Conservation (phyloP, 768 basidiomycete species). For the Phanerochaete sordida region DNA sequence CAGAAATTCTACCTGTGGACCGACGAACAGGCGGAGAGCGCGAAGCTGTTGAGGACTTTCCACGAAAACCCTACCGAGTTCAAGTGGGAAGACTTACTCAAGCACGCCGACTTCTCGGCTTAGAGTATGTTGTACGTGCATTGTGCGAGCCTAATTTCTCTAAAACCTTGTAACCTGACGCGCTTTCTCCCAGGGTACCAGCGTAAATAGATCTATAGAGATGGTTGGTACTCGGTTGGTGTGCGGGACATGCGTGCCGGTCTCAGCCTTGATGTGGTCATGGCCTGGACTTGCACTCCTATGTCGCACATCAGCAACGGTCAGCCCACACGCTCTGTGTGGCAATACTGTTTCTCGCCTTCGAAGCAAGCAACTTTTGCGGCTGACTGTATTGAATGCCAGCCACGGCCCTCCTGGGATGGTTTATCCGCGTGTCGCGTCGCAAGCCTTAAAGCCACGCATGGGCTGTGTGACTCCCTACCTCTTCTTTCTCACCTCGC, state of each 20-base stretch:
- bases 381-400: too few relatives aligned
- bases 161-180: too few relatives aligned
- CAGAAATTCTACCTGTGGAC: conserved; percentile 85
- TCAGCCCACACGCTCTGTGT: too few relatives aligned
- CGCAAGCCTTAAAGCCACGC: not conserved
- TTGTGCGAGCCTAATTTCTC: too few relatives aligned
- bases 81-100: conserved; percentile 76
- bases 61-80: conserved; percentile 78
- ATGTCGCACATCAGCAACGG: not conserved
- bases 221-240: too few relatives aligned
- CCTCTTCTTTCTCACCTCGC: not conserved
- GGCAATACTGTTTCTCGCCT: too few relatives aligned
- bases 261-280: too few relatives aligned
- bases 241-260: too few relatives aligned
- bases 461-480: not conserved
- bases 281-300: too few relatives aligned
- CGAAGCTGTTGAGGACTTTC: conserved; percentile 60
- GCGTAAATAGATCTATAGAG: not conserved
- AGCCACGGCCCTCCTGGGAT: too few relatives aligned
- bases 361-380: too few relatives aligned
- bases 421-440: not conserved
- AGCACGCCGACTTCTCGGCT: conserved; percentile 31
- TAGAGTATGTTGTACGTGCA: not conserved
- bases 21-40: conserved; percentile 34
- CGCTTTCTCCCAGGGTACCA: too few relatives aligned